phyloP scores from a whole-genome alignment of 345 rosid genomes.

The Iberis pinnata region DNA sequence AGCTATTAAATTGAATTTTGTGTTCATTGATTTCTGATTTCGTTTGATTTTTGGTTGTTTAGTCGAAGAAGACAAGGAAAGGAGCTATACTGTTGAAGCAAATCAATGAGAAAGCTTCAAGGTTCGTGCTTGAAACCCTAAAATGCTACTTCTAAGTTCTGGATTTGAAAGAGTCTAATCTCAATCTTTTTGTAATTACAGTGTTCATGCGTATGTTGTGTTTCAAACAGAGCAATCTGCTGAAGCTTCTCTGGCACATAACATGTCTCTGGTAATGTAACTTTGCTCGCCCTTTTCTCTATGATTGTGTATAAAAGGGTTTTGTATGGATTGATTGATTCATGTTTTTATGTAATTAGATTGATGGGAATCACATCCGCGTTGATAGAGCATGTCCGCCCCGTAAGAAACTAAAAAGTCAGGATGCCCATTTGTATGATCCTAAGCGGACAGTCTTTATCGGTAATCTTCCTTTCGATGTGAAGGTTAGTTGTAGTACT shows the following conservation, averaged over 20 bases:
- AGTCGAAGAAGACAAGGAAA: slow-evolving; percentile 84
- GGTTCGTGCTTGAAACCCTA: slow-evolving; percentile 37
- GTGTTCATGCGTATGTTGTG: slow-evolving; percentile 90
- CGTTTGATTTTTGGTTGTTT: slow-evolving; percentile 15
- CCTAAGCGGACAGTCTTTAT: slow-evolving; percentile 70
- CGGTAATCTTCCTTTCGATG: slow-evolving; percentile 93
- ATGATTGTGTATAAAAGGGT: not conserved
- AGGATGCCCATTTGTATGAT: slow-evolving; percentile 50
- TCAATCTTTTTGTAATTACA: slow-evolving; percentile 30
- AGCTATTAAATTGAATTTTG: not conserved
- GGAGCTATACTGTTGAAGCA: slow-evolving; percentile 71
- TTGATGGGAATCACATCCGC: slow-evolving; percentile 79
- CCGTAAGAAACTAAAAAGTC: slow-evolving; percentile 71
- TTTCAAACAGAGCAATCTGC: slow-evolving; percentile 78
- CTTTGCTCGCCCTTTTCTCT: not conserved
- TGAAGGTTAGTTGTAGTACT: slow-evolving; percentile 51
- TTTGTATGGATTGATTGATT: not conserved
- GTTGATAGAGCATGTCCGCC: slow-evolving; percentile 96
- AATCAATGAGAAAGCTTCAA: slow-evolving; percentile 67
- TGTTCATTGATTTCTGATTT: slow-evolving; percentile 12
- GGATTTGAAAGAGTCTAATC: slow-evolving; percentile 5
- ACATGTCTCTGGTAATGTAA: slow-evolving; percentile 76
- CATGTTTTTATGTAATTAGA: slow-evolving; percentile 31
- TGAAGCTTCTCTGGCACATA: slow-evolving; percentile 66
- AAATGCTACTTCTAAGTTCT: not conserved